Evolutionary conservation across 257 asterid genomes (phyloP).

Genomic region (Salvia rosmarinus): DNA sequence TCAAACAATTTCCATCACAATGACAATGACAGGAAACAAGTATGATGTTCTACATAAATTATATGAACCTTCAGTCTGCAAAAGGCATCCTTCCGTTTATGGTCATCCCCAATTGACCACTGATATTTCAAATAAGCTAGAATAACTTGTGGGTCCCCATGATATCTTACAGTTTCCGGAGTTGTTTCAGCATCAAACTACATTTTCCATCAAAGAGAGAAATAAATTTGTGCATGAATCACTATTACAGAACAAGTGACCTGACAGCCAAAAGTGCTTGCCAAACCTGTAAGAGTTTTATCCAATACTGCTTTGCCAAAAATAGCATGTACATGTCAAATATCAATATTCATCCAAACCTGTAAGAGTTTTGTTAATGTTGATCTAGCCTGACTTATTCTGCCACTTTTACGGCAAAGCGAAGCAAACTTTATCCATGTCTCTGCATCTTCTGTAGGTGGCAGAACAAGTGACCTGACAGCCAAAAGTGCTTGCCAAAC

Average conservation of each 20-base stretch:
- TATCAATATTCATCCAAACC: slow-evolving; percentile 50
- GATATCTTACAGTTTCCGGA: slow-evolving; percentile 76
- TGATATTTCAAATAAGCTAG: slow-evolving; percentile 93
- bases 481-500: slow-evolving; percentile 90
- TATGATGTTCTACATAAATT: slow-evolving; percentile 12
- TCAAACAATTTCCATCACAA: slow-evolving; percentile 15
- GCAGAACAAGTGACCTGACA: slow-evolving; percentile 95
- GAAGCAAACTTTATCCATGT: slow-evolving; percentile 98
- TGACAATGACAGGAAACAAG: not conserved
- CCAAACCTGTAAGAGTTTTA: slow-evolving; percentile 93
- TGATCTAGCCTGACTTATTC: slow-evolving; percentile 96
- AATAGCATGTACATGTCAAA: slow-evolving; percentile 17
- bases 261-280: slow-evolving; percentile 83
- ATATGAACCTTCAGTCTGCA: slow-evolving; percentile 76
- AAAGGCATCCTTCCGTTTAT: slow-evolving; percentile 86
- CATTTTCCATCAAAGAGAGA: slow-evolving; percentile 31
- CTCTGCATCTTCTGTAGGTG: slow-evolving; percentile 96
- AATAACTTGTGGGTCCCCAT: slow-evolving; percentile 97
- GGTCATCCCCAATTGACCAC: slow-evolving; percentile 99
- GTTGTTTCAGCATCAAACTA: slow-evolving; percentile 95
- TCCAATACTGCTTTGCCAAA: too few relatives aligned
- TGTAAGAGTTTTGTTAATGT: slow-evolving; percentile 88
- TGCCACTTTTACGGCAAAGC: slow-evolving; percentile 95
- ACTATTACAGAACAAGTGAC: slow-evolving; percentile 88
- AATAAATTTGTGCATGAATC: slow-evolving; percentile 16